Evolutionary conservation across 495 filamentous ascomycete genomes (phyloP), one percentile per base, ranked within the genome.

Genomic region (Beverwykella pulmonaria): DNA sequence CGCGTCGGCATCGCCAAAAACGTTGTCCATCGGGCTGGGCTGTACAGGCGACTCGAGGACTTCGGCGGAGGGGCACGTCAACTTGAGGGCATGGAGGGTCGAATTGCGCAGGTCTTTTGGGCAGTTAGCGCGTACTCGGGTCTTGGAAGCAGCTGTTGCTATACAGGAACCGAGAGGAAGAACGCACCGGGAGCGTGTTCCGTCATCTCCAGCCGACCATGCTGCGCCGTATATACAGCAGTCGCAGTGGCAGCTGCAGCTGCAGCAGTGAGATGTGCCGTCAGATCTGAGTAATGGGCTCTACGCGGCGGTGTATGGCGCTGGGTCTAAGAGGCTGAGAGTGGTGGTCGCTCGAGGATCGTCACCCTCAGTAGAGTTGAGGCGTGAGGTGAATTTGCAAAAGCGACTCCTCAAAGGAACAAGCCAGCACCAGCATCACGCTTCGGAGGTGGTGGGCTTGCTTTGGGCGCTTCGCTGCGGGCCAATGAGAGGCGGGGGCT

Each of bases 41-140:
- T 22, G 14, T 20, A 26, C 17, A n/a, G 32, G 27, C 10, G 63
- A 55, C 10, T 63, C 36, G 47, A 71, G 50, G 56, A 65, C 41
- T 64, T 71, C 64, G 55, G 69, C 69, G 6, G 69, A 71, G 47
- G 69, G 69, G 27, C 69, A 71, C 34, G 65, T 64, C 15, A 65
- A 29, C 56, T 68, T 71, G 25, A 71, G 65, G 19, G 69, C 69
- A 53, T 22, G 57, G 25, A 68, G 48, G 14, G 69, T 71, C 41
- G 64, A 68, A 50, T 65, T 12, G 29, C 69, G 64, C 41, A 71
- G 60, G 64, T 67, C 69, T 71, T 39, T 47, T 17, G 36, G 23
- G 14, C 34, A 12, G 58, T 59, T 32, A 59, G 63, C 23, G 14
- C 39, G n/a, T 17, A 25, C 26, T 32, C 15, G 6, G 39, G 23